Base-by-base conservation (phyloP, 495 filamentous ascomycete species). In the Pyrenopolyporus hunteri region DNA sequence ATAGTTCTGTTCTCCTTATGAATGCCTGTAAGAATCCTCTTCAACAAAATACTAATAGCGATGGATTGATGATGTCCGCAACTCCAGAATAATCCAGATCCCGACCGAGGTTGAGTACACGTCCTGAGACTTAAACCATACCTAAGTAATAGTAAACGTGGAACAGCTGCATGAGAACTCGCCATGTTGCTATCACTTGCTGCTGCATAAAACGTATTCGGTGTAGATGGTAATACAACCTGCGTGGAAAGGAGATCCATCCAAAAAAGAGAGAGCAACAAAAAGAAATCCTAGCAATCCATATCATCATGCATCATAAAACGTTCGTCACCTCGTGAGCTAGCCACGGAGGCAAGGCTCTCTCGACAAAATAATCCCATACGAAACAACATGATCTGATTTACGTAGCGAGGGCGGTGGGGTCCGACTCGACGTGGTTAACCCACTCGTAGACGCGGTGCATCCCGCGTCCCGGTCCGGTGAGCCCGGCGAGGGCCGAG, bases 381-480 rank as follows among this genome's bases (percentile, higher is more conserved):
- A 39, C 9, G 49, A 36, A 19, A 46, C 55, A 25, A 47, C 55
- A 32, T 56, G 32, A 31, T 14, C 46, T 33, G 16, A 35, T 37
- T 43, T 53, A 64, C 1, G 43, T 39, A 28, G 29, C 42, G 14
- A 55, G 13, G 13, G 23, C 42, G n/a, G 20, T 26, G 1, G 64
- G 51, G 17, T 64, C 76, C 16, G 72, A 65, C 57, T 77, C 78
- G 33, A 81, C 75, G 63, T 78, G 77, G 35, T 73, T 74, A 22
- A 74, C 66, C 78, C 78, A 81, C 59, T 81, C 78, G 31, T 59
- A 70, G 2, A 81, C 78, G 1, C 78, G 70, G 57, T 78, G 70
- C 72, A 78, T 71, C 5, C 78, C 78, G 32, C 76, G 68, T 9
- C 76, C 76, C 9, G 71, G 70, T 6, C 78, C 78, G 8, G 71